Evolutionary conservation across 176 grass and related monocot genomes (phyloP).

Genomic region (Avena atlantica): DNA sequence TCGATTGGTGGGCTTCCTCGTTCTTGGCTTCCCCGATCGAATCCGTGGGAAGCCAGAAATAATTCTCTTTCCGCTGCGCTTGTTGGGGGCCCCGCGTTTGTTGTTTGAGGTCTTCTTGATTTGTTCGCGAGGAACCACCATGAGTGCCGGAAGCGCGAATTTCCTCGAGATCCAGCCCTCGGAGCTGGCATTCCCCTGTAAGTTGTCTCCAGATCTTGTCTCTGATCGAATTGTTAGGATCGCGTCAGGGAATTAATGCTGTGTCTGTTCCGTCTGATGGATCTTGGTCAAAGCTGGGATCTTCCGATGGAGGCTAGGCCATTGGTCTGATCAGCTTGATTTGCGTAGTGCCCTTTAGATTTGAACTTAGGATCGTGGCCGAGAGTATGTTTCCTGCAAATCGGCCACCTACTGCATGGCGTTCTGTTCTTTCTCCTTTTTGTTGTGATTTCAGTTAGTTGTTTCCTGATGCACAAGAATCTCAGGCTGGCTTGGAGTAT

Average conservation of each 20-base stretch:
- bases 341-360: neutral
- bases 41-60: constrained; percentile 9
- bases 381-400: constrained; percentile 13
- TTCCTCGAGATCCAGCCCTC: constrained; percentile 90
- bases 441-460: constrained; percentile 15
- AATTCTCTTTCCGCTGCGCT: constrained; percentile 11
- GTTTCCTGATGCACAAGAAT: neutral
- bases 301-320: constrained; percentile 21
- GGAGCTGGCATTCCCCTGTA: constrained; percentile 91
- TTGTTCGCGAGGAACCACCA: constrained; percentile 36
- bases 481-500: constrained; percentile 12
- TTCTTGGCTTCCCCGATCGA: constrained; percentile 42
- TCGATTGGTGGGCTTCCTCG: constrained; percentile 29
- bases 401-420: neutral
- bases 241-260: neutral
- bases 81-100: neutral
- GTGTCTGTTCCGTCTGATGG: neutral
- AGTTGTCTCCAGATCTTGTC: constrained; percentile 49
- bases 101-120: constrained; percentile 36
- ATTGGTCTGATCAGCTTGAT: constrained; percentile 26
- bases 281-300: constrained; percentile 52
- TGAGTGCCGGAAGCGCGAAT: constrained; percentile 61
- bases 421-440: constrained; percentile 28
- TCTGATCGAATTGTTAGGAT: constrained; percentile 23
- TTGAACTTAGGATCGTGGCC: constrained; percentile 19